Conservation (phyloP, 129 eudicot species). For the Flaveria trinervia region DNA sequence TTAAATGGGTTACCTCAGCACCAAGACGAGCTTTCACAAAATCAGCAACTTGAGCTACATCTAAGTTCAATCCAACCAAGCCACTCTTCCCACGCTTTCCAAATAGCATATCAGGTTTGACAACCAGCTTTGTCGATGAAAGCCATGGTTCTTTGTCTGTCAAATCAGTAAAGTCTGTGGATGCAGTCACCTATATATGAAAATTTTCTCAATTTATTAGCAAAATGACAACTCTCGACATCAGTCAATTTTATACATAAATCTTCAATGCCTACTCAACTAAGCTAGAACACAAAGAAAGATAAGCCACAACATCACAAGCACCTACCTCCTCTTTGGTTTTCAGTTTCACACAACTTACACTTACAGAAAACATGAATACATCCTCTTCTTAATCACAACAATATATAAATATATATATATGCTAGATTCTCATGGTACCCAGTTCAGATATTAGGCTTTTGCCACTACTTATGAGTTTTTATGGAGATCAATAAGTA, state of each 20-base stretch:
- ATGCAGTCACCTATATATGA: slow-evolving; percentile 52
- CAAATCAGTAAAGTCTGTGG: slow-evolving; percentile 72
- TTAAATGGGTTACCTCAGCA: slow-evolving; percentile 51
- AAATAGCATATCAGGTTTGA: slow-evolving; percentile 90
- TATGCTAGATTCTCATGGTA: background rate
- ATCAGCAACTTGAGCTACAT: slow-evolving; percentile 81
- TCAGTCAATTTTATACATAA: background rate
- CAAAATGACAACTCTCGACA: background rate
- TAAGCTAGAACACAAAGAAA: background rate
- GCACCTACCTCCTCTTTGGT: background rate
- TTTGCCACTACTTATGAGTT: background rate
- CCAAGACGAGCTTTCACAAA: slow-evolving; percentile 82
- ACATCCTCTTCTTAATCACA: background rate
- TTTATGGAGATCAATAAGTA: background rate
- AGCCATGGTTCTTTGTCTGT: slow-evolving; percentile 79
- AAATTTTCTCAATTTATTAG: background rate
- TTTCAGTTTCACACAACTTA: background rate
- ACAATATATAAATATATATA: slow-evolving; percentile 3
- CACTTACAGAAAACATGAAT: background rate
- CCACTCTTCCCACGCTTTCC: slow-evolving; percentile 98
- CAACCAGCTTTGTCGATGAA: slow-evolving; percentile 81
- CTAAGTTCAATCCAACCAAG: slow-evolving; percentile 73
- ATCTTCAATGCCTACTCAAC: background rate
- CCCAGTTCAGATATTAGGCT: background rate
- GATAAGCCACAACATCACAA: background rate